phyloP scores from a whole-genome alignment of 1,284 basidiomycete species.

The Cutaneotrichosporon spelunceum region DNA sequence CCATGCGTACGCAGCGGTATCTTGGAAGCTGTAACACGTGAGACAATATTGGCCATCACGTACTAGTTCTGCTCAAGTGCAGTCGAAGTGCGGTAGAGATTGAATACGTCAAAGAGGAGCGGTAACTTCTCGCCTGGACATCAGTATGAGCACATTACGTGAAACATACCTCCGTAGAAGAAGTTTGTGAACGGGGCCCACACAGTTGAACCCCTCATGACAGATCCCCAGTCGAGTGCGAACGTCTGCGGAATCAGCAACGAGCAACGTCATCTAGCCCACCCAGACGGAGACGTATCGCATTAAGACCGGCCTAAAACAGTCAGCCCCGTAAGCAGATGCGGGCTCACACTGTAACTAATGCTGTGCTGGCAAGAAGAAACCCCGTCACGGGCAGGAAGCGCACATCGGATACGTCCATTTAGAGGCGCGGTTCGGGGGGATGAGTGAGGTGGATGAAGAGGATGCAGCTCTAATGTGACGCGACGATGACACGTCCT shows the following conservation, averaged over 20 bases:
- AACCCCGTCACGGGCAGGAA: constrained; percentile 10
- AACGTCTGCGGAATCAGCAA: neutral
- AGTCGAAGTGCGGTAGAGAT: constrained; percentile 48
- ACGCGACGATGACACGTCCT: neutral
- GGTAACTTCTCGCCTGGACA: constrained; percentile 38
- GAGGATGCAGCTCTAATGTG: neutral
- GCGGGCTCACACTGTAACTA: constrained; percentile 6
- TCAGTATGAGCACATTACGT: neutral
- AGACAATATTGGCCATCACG: constrained; percentile 15
- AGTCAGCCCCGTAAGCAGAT: neutral
- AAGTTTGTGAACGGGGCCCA: constrained; percentile 46
- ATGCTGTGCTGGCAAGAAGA: constrained; percentile 3
- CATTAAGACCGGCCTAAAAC: neutral
- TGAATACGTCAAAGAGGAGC: constrained; percentile 45
- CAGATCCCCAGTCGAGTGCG: neutral
- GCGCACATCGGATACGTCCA: neutral
- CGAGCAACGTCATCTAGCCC: neutral
- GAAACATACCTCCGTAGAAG: constrained; percentile 43
- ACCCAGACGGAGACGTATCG: neutral
- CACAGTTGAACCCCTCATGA: constrained; percentile 12
- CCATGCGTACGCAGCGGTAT: constrained; percentile 47
- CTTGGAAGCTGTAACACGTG: constrained; percentile 25
- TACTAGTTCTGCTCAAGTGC: constrained; percentile 43
- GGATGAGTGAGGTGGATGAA: neutral
- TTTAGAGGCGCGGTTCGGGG: neutral